Percentiles rank a stretch among this genome's conserved stretches.
Conservation (phyloP, 2,329 filamentous ascomycete species). For the Cladosporium austrohemisphaericum region DNA sequence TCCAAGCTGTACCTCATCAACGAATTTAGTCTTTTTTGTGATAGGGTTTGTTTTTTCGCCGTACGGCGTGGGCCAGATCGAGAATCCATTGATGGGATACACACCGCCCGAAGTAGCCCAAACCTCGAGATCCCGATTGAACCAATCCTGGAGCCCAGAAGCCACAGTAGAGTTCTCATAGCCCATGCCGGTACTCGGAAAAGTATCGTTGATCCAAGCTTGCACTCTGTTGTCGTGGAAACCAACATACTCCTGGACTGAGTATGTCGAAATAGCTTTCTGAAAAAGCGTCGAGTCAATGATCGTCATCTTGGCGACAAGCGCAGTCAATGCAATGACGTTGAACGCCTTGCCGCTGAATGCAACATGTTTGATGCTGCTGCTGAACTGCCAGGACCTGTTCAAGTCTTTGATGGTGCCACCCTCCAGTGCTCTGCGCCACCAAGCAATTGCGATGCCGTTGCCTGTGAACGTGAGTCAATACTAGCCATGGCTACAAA, state of each 20-base stretch:
- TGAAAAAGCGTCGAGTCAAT: conserved; percentile 24
- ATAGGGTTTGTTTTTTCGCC: too few relatives aligned
- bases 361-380: conserved; percentile 20
- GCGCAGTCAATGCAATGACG: conserved; percentile 24
- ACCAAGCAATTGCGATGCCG: conserved; percentile 26
- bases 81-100: too few relatives aligned
- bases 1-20: too few relatives aligned
- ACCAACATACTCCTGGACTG: too few relatives aligned
- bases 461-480: conserved; percentile 17
- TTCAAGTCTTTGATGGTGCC: conserved; percentile 23
- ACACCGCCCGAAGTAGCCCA: too few relatives aligned
- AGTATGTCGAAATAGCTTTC: conserved; percentile 18
- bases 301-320: conserved; percentile 24
- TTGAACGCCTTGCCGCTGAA: conserved; percentile 24
- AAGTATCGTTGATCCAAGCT: neutral
- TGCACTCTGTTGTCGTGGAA: neutral
- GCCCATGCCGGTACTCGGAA: neutral
- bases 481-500: neutral
- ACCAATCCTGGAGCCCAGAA: neutral
- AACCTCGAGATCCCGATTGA: too few relatives aligned
- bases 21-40: too few relatives aligned
- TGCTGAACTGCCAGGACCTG: conserved; percentile 22
- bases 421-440: conserved; percentile 23
- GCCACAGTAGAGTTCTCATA: neutral
- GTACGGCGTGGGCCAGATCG: too few relatives aligned